A percentile compares a stretch with the other conserved stretches of the same genome.
Evolutionary conservation across 495 filamentous ascomycete species (phyloP).

Genomic region (Tuber brumale): DNA sequence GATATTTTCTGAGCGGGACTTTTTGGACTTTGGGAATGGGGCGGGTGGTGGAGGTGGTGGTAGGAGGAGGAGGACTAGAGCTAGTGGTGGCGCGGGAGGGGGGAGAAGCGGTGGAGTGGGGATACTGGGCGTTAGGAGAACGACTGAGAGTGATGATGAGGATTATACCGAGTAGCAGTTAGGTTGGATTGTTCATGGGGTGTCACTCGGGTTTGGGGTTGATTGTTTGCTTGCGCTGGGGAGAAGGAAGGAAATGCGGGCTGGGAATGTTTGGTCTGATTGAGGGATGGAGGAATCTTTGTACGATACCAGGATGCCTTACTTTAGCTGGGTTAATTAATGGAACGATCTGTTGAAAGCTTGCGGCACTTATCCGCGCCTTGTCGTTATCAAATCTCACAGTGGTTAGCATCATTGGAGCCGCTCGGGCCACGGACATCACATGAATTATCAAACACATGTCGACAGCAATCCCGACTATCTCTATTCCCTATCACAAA

Average conservation of each 20-base stretch:
- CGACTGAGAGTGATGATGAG: neutral
- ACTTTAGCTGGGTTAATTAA: neutral
- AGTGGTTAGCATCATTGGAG: neutral
- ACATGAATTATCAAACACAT: neutral
- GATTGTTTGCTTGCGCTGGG: neutral
- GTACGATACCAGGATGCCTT: neutral
- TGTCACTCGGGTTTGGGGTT: neutral
- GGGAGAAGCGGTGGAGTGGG: constrained; percentile 1
- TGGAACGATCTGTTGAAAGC: neutral
- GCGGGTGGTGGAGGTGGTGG: constrained; percentile 38
- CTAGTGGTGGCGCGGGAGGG: neutral
- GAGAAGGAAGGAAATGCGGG: neutral
- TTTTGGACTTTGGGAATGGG: constrained; percentile 43
- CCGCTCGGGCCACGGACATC: neutral
- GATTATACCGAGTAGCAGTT: neutral
- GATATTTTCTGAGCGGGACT: constrained; percentile 55
- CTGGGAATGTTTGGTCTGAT: neutral
- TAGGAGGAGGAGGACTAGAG: constrained; percentile 19
- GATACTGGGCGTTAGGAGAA: neutral
- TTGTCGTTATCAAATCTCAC: neutral
- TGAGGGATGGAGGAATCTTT: neutral
- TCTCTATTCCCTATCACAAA: neutral
- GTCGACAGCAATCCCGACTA: neutral
- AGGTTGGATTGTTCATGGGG: neutral
- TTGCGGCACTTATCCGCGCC: neutral